Percentiles rank a stretch among this genome's conserved stretches.
phyloP scores from a whole-genome alignment of 148 eudicot genomes.

The Camellia lanceoleosa region DNA sequence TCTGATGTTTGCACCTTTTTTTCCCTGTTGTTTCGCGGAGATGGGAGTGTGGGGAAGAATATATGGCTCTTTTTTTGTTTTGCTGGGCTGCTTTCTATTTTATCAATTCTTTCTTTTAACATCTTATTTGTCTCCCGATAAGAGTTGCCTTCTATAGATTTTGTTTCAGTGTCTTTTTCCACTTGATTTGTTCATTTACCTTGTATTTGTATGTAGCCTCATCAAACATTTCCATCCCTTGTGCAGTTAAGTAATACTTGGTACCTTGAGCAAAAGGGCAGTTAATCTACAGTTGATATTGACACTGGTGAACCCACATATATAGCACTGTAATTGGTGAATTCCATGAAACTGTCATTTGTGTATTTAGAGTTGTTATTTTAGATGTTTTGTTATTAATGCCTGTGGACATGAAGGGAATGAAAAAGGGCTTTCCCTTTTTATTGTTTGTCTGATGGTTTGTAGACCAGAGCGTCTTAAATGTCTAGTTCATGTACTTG shows the following conservation, averaged over 20 bases:
- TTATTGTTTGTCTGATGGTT: background rate
- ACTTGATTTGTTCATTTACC: background rate
- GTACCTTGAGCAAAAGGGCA: background rate
- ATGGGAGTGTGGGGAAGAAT: background rate
- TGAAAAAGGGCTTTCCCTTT: background rate
- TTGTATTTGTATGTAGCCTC: background rate
- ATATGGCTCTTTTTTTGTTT: background rate
- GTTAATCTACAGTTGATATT: background rate
- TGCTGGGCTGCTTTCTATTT: background rate
- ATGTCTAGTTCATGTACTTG: background rate
- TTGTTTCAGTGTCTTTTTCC: background rate
- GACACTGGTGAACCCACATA: background rate
- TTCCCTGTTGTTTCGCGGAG: background rate
- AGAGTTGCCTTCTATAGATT: background rate
- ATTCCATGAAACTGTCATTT: background rate
- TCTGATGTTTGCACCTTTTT: background rate
- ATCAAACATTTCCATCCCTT: background rate
- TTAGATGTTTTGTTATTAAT: background rate
- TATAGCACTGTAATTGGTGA: background rate
- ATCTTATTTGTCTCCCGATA: slow-evolving; percentile 1
- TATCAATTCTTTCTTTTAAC: background rate
- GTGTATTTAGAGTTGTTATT: background rate
- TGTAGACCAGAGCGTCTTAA: background rate
- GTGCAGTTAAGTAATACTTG: background rate
- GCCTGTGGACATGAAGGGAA: background rate